Evolutionary conservation across 495 filamentous ascomycete genomes (phyloP).

Genomic region (Podospora fimiseda): DNA sequence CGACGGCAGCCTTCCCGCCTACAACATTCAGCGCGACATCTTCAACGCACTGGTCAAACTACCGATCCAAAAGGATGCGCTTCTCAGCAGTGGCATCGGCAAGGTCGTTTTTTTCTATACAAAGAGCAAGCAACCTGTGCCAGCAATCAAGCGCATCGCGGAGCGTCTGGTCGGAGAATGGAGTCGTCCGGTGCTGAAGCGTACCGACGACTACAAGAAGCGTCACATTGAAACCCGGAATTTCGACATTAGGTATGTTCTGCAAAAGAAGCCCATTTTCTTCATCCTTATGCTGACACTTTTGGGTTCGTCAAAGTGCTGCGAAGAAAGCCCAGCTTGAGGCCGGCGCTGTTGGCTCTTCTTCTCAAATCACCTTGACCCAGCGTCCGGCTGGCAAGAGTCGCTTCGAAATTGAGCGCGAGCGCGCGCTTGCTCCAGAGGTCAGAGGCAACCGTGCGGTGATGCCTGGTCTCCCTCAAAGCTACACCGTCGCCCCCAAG

Average conservation of each 20-base stretch:
- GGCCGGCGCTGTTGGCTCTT: conserved; percentile 26
- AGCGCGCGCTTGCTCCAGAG: conserved; percentile 63
- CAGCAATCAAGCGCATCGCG: conserved; percentile 84
- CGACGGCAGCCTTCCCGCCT: conserved; percentile 86
- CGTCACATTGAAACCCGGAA: conserved; percentile 53
- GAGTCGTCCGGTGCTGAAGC: conserved; percentile 91
- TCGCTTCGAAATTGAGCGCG: conserved; percentile 57
- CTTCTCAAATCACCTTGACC: conserved; percentile 40
- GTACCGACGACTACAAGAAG: conserved; percentile 87
- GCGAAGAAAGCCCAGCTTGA: conserved; percentile 44
- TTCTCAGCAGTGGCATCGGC: conserved; percentile 87
- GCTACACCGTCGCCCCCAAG: conserved; percentile 73
- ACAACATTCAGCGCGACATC: conserved; percentile 93
- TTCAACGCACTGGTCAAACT: conserved; percentile 73
- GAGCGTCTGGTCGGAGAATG: conserved; percentile 88
- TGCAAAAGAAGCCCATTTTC: conserved; percentile 33
- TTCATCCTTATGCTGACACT: not conserved
- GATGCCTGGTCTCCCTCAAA: conserved; percentile 61
- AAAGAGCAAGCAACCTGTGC: conserved; percentile 79
- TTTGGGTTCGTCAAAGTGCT: conserved; percentile 38
- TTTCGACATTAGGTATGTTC: conserved; percentile 46
- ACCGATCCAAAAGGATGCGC: conserved; percentile 80
- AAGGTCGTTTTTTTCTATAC: conserved; percentile 96
- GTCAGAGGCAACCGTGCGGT: conserved; percentile 65
- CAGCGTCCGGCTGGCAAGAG: conserved; percentile 38